Conservation (phyloP, 352 stramenopile species). For the Proteromonas lacertae region DNA sequence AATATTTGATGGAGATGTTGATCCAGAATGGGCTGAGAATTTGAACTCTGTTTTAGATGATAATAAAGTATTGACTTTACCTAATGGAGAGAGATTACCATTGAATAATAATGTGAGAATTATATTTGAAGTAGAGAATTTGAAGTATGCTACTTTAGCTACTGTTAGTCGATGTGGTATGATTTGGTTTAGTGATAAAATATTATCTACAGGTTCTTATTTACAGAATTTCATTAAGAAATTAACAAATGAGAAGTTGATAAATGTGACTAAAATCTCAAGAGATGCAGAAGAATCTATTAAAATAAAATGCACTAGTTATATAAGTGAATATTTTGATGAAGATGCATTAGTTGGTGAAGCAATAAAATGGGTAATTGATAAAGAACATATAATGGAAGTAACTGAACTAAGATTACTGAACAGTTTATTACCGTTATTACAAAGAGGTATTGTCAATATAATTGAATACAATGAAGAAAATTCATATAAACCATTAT, state of each 20-base stretch:
- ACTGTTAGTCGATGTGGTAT: slow-evolving; percentile 99
- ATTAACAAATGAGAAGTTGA: slow-evolving; percentile 19
- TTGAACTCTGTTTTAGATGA: slow-evolving; percentile 99
- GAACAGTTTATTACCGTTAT: slow-evolving; percentile 74
- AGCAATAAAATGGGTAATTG: slow-evolving; percentile 55
- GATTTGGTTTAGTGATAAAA: slow-evolving; percentile 93
- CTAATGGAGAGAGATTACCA: slow-evolving; percentile 81
- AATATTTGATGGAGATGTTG: slow-evolving; percentile 96
- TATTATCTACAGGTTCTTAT: slow-evolving; percentile 61
- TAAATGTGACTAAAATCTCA: slow-evolving; percentile 15
- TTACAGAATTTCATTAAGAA: slow-evolving; percentile 14
- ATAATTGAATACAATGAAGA: slow-evolving; percentile 94
- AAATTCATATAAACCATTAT: slow-evolving; percentile 87
- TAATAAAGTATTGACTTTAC: slow-evolving; percentile 85
- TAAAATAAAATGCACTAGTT: slow-evolving; percentile 23
- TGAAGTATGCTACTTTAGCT: slow-evolving; percentile 83
- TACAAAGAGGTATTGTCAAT: slow-evolving; percentile 55
- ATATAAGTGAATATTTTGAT: slow-evolving; percentile 18
- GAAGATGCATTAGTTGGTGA: slow-evolving; percentile 34
- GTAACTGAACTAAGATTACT: slow-evolving; percentile 59
- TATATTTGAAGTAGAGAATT: slow-evolving; percentile 95
- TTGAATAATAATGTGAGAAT: slow-evolving; percentile 95
- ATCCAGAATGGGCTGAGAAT: slow-evolving; percentile 99
- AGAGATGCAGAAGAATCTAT: slow-evolving; percentile 18
- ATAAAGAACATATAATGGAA: slow-evolving; percentile 73